Evolutionary conservation across 371 early-diverging fungal species (phyloP), one percentile per base, ranked within the genome.

Genomic region (Haplosporangium sp.): DNA sequence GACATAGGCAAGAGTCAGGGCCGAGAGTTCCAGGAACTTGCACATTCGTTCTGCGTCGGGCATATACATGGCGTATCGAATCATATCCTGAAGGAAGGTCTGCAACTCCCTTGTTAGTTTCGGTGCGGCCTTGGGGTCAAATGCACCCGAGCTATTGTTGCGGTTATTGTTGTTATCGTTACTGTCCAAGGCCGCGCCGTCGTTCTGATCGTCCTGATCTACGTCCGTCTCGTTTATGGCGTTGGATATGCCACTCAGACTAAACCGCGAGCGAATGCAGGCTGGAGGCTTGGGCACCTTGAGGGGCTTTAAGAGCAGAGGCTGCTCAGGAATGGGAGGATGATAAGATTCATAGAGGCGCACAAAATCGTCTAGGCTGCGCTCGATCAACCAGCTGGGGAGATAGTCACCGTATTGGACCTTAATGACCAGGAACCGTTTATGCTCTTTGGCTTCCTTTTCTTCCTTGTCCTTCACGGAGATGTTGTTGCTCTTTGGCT

Each of bases 11-110:
- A 79, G 63, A 0, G 80, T 79, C 62, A 79, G 50, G 4, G 80
- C 80, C 5, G 80, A 79, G 45, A 79, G 63, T 52, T 79, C 80
- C 62, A 79, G 46, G 43, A 79, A 79, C 55, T 79, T 79, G 59
- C 80, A 79, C 64, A 79, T 79, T n/a, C 80, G 73, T 59, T 73
- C 80, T 5, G 80, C 80, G 42, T 66, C 69, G 4, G 80, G 80
- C n/a, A 73, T 50, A 43, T 73, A 64, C 73, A 79, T 79, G n/a
- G 80, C 80, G 42, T 79, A 79, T 13, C 73, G 73, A 20, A 79
- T 63, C 80, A 79, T 79, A 1, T 79, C 80, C 62, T 73, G 69
- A 18, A 79, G 68, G 52, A 79, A 79, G 6, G 69, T 73, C 51
- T 79, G 80, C 14, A 79, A 59, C 54, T 79, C 80, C n/a, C 55